Evolutionary conservation across 1,139 yeast species (phyloP).

Genomic region (Debaryomyces coudertii): DNA sequence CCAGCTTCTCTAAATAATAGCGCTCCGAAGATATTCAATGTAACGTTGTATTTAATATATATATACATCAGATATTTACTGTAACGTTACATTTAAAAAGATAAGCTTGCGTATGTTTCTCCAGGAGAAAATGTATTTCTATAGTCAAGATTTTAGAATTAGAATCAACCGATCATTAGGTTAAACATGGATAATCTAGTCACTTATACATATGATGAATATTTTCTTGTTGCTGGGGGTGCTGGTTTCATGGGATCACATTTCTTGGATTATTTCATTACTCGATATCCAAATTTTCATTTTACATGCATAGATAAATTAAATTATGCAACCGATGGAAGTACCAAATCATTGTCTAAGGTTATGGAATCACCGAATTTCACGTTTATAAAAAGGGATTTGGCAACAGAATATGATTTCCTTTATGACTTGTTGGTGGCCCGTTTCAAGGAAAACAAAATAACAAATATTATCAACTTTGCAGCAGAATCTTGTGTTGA

Average conservation of each 20-base stretch:
- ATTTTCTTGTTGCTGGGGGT: constrained; percentile 57
- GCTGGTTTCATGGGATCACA: constrained; percentile 64
- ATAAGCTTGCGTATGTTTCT: background rate
- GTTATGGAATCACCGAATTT: constrained; percentile 26
- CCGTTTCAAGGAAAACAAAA: constrained; percentile 17
- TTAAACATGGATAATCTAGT: background rate
- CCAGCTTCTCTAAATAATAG: background rate
- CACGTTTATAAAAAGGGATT: constrained; percentile 38
- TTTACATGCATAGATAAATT: constrained; percentile 55
- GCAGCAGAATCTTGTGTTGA: constrained; percentile 68
- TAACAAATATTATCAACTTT: constrained; percentile 49
- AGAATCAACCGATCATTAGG: background rate
- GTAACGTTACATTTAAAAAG: constrained; percentile 11
- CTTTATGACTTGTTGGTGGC: constrained; percentile 18
- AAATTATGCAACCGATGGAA: constrained; percentile 34
- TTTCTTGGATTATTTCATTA: constrained; percentile 44
- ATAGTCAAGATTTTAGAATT: background rate
- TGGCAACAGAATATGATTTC: constrained; percentile 29
- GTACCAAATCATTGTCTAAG: constrained; percentile 27
- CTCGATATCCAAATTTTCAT: constrained; percentile 38
- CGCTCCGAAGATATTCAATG: background rate
- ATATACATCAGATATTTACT: background rate
- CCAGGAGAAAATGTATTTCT: background rate
- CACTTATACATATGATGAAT: constrained; percentile 16
- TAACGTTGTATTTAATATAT: background rate